Base-by-base conservation (phyloP, 2,329 filamentous ascomycete species). In the Cyanodermella asteris region DNA sequence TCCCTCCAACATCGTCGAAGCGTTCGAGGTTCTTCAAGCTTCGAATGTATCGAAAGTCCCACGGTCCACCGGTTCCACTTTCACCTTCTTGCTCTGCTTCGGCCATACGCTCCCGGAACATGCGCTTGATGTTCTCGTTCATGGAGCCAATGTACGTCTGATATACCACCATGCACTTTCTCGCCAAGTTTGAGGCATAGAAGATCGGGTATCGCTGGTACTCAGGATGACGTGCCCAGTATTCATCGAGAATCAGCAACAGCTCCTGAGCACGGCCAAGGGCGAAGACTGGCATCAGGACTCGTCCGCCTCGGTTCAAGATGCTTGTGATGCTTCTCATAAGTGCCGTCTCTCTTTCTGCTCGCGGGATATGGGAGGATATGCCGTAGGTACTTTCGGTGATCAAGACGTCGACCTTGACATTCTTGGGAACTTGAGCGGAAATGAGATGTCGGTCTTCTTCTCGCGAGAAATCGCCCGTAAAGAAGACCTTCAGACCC, bases 91-190 rank as follows among this genome's bases (percentile, higher is more conserved):
- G 26, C 22, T 91, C 78, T 7, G 80, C 77, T 45, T 91, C 80
- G 4, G 78, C 80, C 68, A 91, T 90, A 23, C 80, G 70, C 47
- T 90, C 81, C 26, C 75, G 64, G 50, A 93, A 93, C n/a, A 91
- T 64, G 7, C 78, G 68, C 47, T 91, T 93, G 56, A 97, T 94
- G 40, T 93, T 94, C 42, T 94, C 84, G 45, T 97, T 97, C 87
- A 97, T 97, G 28, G 82, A 81, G 24, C 82, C 80, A 24, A 94
- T 80, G 41, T 94, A 97, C 2, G 87, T 97, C 46, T 94, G 87
- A 44, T 97, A 97, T 4, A 94, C 81, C 16, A 93, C 67, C 87
- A 97, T 97, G 53, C 87, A 97, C 49, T 91, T 87, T 33, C 84
- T 62, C 1, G 87, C 87, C 20, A 94, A 65, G 40, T 91, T 91